Conservation (phyloP, 192 early-diverging fungal species). For the Coemansia asiatica region DNA sequence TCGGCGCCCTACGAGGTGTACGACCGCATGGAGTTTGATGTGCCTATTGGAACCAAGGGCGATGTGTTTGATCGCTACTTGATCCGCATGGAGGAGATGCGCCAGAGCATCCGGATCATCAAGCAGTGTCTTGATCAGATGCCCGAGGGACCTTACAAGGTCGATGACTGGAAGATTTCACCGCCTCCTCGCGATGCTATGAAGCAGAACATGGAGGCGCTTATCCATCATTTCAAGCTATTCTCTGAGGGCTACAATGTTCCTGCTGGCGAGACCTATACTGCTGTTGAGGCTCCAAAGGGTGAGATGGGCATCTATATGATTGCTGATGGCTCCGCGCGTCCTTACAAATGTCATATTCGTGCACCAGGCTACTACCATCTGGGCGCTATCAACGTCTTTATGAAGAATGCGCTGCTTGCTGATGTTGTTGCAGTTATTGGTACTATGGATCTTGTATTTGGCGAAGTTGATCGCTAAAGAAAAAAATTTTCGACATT, state of each 20-base stretch:
- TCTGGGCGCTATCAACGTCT: conserved; percentile 84
- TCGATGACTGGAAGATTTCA: conserved; percentile 97
- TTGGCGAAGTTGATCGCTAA: conserved; percentile 89
- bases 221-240: conserved; percentile 99
- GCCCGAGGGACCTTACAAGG: conserved; percentile 88
- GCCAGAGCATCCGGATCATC: conserved; percentile 93
- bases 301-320: conserved; percentile 98
- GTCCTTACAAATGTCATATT: conserved; percentile 98
- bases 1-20: conserved; percentile 94
- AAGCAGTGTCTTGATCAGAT: conserved; percentile 95
- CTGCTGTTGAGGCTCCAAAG: conserved; percentile 96
- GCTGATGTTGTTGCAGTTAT: conserved; percentile 97
- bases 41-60: conserved; percentile 91
- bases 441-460: conserved; percentile 99
- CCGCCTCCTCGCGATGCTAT: conserved; percentile 90
- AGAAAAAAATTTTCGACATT: not conserved
- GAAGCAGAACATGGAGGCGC: conserved; percentile 99
- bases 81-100: conserved; percentile 99
- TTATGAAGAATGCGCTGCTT: conserved; percentile 87
- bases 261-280: conserved; percentile 96
- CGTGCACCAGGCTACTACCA: conserved; percentile 95
- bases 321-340: conserved; percentile 89
- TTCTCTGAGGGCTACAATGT: conserved; percentile 99
- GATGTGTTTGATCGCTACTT: conserved; percentile 96
- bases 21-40: conserved; percentile 92